phyloP scores from a whole-genome alignment of 352 stramenopile genomes.

The Ophiocytium majus region DNA sequence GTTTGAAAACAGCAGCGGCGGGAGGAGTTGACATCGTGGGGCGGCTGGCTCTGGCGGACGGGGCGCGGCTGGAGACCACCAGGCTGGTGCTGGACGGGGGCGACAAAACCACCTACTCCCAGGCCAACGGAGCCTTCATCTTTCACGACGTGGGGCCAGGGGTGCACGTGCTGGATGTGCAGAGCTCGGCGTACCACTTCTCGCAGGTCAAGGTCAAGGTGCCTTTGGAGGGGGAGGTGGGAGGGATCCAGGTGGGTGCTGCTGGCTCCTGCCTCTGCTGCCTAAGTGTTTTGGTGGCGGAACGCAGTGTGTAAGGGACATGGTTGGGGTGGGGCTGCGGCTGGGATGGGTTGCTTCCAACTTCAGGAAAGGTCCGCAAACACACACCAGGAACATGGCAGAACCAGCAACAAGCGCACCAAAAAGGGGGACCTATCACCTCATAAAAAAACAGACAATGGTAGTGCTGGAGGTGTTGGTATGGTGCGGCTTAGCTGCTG shows the following conservation, averaged over 20 bases:
- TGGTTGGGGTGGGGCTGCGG: too few relatives aligned
- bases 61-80: neutral
- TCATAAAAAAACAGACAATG: too few relatives aligned
- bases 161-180: constrained; percentile 68
- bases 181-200: constrained; percentile 64
- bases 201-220: constrained; percentile 70
- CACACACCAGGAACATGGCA: too few relatives aligned
- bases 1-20: neutral
- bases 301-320: too few relatives aligned
- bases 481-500: too few relatives aligned
- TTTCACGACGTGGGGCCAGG: constrained; percentile 66
- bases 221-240: constrained; percentile 51
- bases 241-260: neutral
- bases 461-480: too few relatives aligned
- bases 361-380: too few relatives aligned
- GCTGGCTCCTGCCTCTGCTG: too few relatives aligned
- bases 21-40: neutral
- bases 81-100: constrained; percentile 63
- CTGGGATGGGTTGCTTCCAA: too few relatives aligned
- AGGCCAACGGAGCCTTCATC: constrained; percentile 63
- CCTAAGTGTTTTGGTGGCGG: too few relatives aligned
- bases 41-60: neutral
- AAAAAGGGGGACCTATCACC: too few relatives aligned
- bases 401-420: too few relatives aligned
- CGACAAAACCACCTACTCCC: constrained; percentile 63